A percentile compares a stretch with the other conserved stretches of the same genome.
Conservation (phyloP, 148 eudicot species). For the Drosera capensis region DNA sequence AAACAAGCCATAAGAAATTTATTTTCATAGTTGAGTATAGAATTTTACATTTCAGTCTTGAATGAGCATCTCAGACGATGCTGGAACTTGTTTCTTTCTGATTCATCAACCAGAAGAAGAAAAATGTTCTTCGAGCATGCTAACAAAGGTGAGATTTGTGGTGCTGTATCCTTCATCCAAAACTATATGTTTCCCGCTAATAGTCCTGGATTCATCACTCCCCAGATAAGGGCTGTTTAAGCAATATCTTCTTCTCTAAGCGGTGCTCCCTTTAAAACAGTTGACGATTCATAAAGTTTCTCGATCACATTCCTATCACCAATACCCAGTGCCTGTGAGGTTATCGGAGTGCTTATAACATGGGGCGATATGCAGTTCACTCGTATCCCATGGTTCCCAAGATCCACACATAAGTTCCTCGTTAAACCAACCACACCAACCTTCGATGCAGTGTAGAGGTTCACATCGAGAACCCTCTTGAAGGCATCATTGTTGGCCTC, state of each 20-base stretch:
- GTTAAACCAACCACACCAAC: conserved; percentile 13
- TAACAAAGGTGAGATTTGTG: not conserved
- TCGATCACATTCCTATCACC: not conserved
- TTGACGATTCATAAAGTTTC: not conserved
- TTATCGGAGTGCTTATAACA: not conserved
- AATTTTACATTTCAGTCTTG: too few species aligned
- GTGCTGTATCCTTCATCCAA: not conserved
- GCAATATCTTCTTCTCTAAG: not conserved
- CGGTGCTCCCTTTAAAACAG: not conserved
- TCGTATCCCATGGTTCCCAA: conserved; percentile 1
- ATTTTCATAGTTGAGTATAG: too few species aligned
- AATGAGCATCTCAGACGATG: too few species aligned
- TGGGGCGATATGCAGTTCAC: not conserved
- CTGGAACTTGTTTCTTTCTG: too few species aligned
- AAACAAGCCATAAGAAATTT: too few species aligned
- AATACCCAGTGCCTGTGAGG: too few species aligned
- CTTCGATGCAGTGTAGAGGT: not conserved
- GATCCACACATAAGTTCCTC: conserved; percentile 1
- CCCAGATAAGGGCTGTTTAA: not conserved
- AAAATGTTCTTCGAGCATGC: not conserved
- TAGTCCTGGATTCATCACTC: too few species aligned
- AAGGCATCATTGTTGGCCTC: not conserved
- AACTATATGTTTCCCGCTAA: too few species aligned
- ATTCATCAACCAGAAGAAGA: too few species aligned
- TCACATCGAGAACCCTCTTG: not conserved